Evolutionary conservation across 2,329 filamentous ascomycete species (phyloP), one percentile per base, ranked within the genome.

Genomic region (Emergomyces africanus): DNA sequence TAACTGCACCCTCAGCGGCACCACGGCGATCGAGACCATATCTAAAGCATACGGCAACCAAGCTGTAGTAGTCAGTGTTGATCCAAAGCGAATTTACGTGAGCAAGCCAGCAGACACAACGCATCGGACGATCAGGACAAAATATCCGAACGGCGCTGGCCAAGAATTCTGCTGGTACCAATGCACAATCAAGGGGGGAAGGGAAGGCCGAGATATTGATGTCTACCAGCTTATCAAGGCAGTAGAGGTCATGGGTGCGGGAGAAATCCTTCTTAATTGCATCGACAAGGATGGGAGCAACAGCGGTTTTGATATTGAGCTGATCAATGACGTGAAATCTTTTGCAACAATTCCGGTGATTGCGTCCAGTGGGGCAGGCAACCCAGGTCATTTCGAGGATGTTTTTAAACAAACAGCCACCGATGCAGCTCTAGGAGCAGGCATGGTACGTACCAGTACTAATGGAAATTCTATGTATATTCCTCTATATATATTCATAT

Each of bases 281-380:
- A 99, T 99, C 68, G 94, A 99, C 78, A 89, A 88, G 70, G 94
- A 99, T 72, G 94, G 94, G 58, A 94, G 89, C 59, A 96, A 95
- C 75, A 88, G 83, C 66, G 94, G 94, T 1, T 99, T 96, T 70
- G 94, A 99, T 73, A 79, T 96, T 10, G 94, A 97, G 77, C 80
- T 99, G 59, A 89, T 99, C 67, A 77, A 81, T 56, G 88, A 91
- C 70, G 92, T 97, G 61, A 99, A 99, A 76, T 77, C 71, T n/a
- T 84, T 88, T 20, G 82, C 96, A 63, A 87, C 81, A 69, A 96
- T 99, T 64, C 94, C 94, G 6, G 94, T 99, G 55, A 95, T 99
- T 74, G 91, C 94, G 15, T 94, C 88, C 33, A 95, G 89, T 70
- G 94, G 94, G 46, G 94, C 94, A 1, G 94, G 94, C 1, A 85